Evolutionary conservation across 1,284 basidiomycete species (phyloP), one percentile per base, ranked within the genome.

Genomic region (Ustilago cynodontis): DNA sequence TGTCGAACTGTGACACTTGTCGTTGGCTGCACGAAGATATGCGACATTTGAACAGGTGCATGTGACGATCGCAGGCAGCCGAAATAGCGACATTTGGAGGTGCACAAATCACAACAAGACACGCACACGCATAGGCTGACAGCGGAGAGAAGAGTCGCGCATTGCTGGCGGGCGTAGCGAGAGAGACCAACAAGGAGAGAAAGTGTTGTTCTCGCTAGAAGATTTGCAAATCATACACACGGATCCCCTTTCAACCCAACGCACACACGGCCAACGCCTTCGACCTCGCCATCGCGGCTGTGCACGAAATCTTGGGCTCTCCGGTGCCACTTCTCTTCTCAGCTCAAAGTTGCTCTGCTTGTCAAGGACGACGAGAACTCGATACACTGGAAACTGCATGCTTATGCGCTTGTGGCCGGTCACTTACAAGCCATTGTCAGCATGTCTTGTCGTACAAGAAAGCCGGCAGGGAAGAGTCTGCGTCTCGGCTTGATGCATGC

Each of bases 51-150:
- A 20, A 24, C 51, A 35, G 55, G 59, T 71, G 69, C 69, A 66
- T 65, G 59, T 62, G 62, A 65, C 58, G 68, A 71, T 71, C 63
- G 68, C 33, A 65, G 53, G 58, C 41, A 49, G 51, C 49, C 24
- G 33, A 29, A 29, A 33, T 24, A 28, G 37, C 24, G 35, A 28
- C 14, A 10, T 37, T 37, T 16, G 7, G 35, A 33, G 31, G 11
- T 33, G 31, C 31, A 33, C 35, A 37, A 37, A 45, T 45, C 43
- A 45, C 43, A 45, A 45, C 43, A n/a, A n/a, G n/a, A 33, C 29
- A 53, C 51, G 11, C 51, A 18, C 51, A 18, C 29, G 18, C 51
- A 18, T 29, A 18, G 11, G 18, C n/a, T 33, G 28, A 53, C 51
- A 31, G 43, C 43, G n/a, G 43, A 45, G n/a, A n/a, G n/a, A n/a